Evolutionary conservation across 352 stramenopile species (phyloP), one percentile per base, ranked within the genome.

Genomic region (Phytopythium mirpurense): DNA sequence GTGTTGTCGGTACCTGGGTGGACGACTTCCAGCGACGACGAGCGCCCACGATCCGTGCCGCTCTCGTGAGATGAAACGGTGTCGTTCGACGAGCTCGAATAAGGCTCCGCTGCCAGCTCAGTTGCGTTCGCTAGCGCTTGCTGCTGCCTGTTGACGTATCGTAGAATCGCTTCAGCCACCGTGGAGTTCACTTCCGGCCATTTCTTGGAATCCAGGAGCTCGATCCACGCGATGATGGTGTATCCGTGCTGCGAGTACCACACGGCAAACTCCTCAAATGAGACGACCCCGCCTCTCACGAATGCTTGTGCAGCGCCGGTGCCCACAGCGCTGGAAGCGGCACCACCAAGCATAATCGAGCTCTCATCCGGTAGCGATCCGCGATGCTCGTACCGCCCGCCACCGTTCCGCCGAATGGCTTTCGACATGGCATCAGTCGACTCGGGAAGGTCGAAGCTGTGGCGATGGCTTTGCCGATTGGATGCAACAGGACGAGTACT

Each of bases 201-300:
- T 54, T 95, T 94, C 52, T 89, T 88, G 2, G 82, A 62, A 41
- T 92, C 82, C 12, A 95, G 55, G 0, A 96, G 56, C 54, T 95
- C 85, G 42, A 95, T 79, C 85, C 86, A 96, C 3, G 87, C 80
- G 16, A 94, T 93, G 29, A 91, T 82, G 19, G 75, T 83, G 52
- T 87, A 86, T 4, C 87, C 87, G 49, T 88, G 69, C 19, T 80
- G 69, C 11, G 78, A 87, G 58, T 96, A 96, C 87, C 87, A 96
- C 11, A 76, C 62, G 7, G 76, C 81, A 65, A 96, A 96, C 41
- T 90, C 77, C 50, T 92, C 77, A 49, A 94, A 93, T 0, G 82
- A 83, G 11, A 96, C 78, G 7, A 91, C 77, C 10, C 81, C 83
- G 24, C 81, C 78, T 56, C 71, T 65, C 56, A 88, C 70, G 40